Conservation (phyloP, 208 protist species). For the Lotmaria passim region DNA sequence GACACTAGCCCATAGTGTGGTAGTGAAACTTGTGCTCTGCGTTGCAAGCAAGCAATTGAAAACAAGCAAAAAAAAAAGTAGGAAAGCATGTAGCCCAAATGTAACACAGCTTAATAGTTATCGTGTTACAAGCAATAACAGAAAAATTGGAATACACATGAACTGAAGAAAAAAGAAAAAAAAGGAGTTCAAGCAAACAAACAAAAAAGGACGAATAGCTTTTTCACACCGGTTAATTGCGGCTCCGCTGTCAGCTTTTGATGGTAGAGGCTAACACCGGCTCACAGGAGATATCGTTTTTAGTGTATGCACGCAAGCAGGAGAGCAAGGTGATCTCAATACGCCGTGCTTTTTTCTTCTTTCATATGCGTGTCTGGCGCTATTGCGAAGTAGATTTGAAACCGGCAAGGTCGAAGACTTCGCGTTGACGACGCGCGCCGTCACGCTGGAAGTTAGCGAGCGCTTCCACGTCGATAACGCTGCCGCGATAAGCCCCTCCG, state of each 20-base stretch:
- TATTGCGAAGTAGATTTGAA: neutral
- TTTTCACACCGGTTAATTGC: too few relatives aligned
- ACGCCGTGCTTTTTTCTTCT: neutral
- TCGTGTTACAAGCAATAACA: neutral
- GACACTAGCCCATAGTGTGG: constrained; percentile 1
- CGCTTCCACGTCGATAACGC: constrained; percentile 30
- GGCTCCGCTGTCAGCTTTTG: too few relatives aligned
- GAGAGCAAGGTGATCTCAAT: too few relatives aligned
- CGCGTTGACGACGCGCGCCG: constrained; percentile 30
- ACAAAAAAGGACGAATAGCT: neutral
- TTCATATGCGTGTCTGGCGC: neutral
- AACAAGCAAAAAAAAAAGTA: constrained; percentile 1
- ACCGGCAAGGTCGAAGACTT: neutral
- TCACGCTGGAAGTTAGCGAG: constrained; percentile 27
- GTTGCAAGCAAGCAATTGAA: neutral
- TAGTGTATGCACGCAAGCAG: too few relatives aligned
- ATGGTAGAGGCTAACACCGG: too few relatives aligned
- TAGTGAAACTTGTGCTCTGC: neutral
- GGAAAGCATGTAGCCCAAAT: neutral
- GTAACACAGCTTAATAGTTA: neutral
- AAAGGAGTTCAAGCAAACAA: neutral
- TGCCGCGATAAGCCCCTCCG: constrained; percentile 8
- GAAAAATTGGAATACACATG: neutral
- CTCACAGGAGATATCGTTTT: too few relatives aligned
- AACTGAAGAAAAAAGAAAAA: neutral